Percentiles rank a stretch among this genome's conserved stretches.
Conservation (phyloP, 495 filamentous ascomycete species). For the Daldinia vernicosa region DNA sequence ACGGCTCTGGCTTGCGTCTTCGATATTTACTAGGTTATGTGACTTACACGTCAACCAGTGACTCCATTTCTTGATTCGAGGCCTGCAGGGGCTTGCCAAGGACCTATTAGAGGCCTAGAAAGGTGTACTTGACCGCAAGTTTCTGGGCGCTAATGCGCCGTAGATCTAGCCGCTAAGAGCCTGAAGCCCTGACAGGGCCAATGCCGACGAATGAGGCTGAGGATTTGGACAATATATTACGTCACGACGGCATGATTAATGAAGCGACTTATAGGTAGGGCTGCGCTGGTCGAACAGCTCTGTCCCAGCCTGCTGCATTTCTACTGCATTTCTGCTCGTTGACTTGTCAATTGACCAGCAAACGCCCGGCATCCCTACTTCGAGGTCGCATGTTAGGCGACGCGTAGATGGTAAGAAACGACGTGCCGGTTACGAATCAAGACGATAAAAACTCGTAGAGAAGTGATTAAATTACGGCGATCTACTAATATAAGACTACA, state of each 20-base stretch:
- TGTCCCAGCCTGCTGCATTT: not conserved
- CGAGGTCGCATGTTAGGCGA: not conserved
- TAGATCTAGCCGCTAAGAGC: conserved; percentile 27
- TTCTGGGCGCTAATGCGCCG: conserved; percentile 34
- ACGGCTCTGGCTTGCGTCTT: conserved; percentile 24
- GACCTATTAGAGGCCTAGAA: conserved; percentile 17
- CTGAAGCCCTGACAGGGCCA: conserved; percentile 16
- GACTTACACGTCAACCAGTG: conserved; percentile 38
- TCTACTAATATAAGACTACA: not conserved
- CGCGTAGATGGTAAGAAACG: not conserved
- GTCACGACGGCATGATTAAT: conserved; percentile 29
- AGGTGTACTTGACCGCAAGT: conserved; percentile 32
- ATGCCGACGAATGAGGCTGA: conserved; percentile 39
- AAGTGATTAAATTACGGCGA: not conserved
- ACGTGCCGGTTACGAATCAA: not conserved
- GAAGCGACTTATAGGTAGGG: conserved; percentile 1
- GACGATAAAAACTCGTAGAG: not conserved
- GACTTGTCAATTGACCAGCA: not conserved
- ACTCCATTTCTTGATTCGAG: conserved; percentile 25
- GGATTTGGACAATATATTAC: conserved; percentile 21
- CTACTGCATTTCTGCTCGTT: not conserved
- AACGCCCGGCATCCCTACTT: not conserved
- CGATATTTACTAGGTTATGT: conserved; percentile 2
- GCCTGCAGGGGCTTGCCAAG: not conserved
- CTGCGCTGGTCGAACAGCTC: not conserved